Evolutionary conservation across 2,329 filamentous ascomycete genomes (phyloP).

Genomic region (Venturia asperata): DNA sequence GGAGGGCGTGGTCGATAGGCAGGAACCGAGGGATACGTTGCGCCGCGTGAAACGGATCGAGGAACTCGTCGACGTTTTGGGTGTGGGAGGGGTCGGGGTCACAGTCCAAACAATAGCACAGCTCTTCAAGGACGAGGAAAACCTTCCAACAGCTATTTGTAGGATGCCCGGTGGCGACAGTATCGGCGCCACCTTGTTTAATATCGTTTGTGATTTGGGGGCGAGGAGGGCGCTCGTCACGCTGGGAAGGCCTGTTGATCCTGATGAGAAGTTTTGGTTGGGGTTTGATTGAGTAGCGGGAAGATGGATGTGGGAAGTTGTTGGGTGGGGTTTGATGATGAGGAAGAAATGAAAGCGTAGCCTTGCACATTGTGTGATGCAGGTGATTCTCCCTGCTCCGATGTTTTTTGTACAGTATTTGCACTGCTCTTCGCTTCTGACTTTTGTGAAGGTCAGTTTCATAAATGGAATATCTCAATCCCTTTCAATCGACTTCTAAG

Average conservation of each 20-base stretch:
- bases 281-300: constrained; percentile 22
- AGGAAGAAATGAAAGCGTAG: not conserved
- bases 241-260: constrained; percentile 29
- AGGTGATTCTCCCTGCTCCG: no score
- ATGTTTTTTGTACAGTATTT: no score
- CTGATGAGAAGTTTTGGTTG: constrained; percentile 24
- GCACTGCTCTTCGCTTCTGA: no score
- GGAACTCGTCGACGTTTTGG: constrained; percentile 24
- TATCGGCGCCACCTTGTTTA: constrained; percentile 31
- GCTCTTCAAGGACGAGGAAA: constrained; percentile 34
- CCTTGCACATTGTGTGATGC: no score
- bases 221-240: constrained; percentile 26
- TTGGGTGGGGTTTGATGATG: no score
- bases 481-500: not conserved
- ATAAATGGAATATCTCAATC: not conserved
- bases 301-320: no score
- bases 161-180: constrained; percentile 25
- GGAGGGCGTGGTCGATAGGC: constrained; percentile 33
- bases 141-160: constrained; percentile 27
- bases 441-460: not conserved
- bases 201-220: constrained; percentile 34
- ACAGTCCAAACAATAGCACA: constrained; percentile 27
- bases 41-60: constrained; percentile 34
- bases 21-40: constrained; percentile 38
- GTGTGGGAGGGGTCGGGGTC: constrained; percentile 22